Base-by-base conservation (phyloP, 148 eudicot genomes). In the Cornus suecica region DNA sequence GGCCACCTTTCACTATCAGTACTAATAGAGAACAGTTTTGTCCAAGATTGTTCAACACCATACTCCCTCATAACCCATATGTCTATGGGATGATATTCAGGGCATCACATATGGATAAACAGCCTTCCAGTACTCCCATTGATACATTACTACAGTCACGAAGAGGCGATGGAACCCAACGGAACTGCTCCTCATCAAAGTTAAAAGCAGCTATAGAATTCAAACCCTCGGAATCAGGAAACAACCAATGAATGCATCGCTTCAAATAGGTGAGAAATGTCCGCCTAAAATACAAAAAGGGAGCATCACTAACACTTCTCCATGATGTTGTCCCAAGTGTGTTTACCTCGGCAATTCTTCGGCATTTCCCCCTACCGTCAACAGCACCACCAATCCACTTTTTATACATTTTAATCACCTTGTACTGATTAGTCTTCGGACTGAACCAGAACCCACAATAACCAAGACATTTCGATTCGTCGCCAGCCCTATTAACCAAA, bases 11-110 rank as follows among this genome's bases (percentile, higher is more conserved):
- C 41, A 2, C 9, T 18, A 31, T 14, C 24, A 4, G 69, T 74
- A 61, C 68, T 69, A 31, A 74, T 31, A 13, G 61, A 51, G 45
- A 60, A 69, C 13, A 74, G 52, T 26, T 29, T 69, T 30, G 45
- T 79, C 82, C 82, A 79, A 65, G 78, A 74, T 7, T 65, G 65
- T 30, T 45, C 30, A 74, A 54, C 68, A 18, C 78, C 82, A 24
- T 79, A 32, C 15, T 74, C 64, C 27, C 51, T 64, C 74, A 75
- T 62, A 15, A 69, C 45, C 82, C 78, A 80, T 3, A 80, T 20
- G 70, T 74, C 52, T 25, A 69, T 18, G n/a, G 41, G 70, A 5
- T 70, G 61, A 14, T 16, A 25, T 18, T 24, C 15, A 32, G 2
- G 23, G 48, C 52, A 69, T 61, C 60, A 70, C 69, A 62, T 42